These are phyloP conservation scores for Lachnellula subtilissima DNA, from an alignment of 2,329 filamentous ascomycete genomes.

Conservation along the genomic window DNA sequence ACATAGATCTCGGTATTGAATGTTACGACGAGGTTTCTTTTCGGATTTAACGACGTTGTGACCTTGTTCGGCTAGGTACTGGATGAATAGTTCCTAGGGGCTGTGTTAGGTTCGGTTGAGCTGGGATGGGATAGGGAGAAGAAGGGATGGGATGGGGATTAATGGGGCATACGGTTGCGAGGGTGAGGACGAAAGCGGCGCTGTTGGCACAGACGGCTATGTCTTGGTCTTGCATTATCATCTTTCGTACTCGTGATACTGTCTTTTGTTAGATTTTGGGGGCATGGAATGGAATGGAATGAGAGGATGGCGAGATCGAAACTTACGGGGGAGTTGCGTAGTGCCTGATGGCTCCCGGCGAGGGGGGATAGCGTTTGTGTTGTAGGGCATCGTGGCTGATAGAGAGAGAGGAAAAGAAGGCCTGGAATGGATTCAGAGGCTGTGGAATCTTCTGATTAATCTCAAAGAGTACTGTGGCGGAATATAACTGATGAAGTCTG, in stretches of 20 bases:
- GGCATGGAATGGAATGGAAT: neutral
- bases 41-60: constrained; percentile 88
- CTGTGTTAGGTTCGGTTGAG: constrained; percentile 1
- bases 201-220: constrained; percentile 85
- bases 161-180: constrained; percentile 64
- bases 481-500: neutral
- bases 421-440: neutral
- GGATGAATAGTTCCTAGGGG: constrained; percentile 83
- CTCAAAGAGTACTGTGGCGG: neutral
- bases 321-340: constrained; percentile 77
- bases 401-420: too few species aligned
- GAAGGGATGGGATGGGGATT: neutral
- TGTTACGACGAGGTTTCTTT: constrained; percentile 84
- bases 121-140: too few species aligned
- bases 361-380: constrained; percentile 76
- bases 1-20: constrained; percentile 95
- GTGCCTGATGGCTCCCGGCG: constrained; percentile 79
- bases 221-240: constrained; percentile 83
- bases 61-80: constrained; percentile 79
- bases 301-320: neutral
- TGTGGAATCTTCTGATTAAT: neutral
- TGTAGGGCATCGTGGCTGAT: constrained; percentile 71
- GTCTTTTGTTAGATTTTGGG: constrained; percentile 9
- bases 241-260: constrained; percentile 96
- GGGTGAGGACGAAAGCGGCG: constrained; percentile 86